Evolutionary conservation across 2,329 filamentous ascomycete genomes (phyloP).

Genomic region (Fusarium vanettenii): DNA sequence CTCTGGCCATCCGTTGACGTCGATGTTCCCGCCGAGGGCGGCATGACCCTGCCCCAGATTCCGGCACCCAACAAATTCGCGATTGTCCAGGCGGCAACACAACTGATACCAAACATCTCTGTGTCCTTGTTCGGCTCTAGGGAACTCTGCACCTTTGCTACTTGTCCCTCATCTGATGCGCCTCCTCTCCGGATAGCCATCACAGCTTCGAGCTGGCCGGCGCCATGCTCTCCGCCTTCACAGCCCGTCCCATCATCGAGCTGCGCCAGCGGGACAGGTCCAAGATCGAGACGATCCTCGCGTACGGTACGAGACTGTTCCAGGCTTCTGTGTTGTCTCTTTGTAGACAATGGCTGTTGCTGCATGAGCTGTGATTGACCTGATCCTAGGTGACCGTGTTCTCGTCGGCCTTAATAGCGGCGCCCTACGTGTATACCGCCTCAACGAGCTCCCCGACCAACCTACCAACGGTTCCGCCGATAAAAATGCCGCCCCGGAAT

Average conservation of each 20-base stretch:
- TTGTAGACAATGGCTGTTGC: background rate
- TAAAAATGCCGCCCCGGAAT: constrained; percentile 44
- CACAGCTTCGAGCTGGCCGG: constrained; percentile 56
- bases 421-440: constrained; percentile 87
- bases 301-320: constrained; percentile 73
- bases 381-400: constrained; percentile 78
- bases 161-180: constrained; percentile 44
- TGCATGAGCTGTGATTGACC: constrained; percentile 9
- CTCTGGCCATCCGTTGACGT: constrained; percentile 47
- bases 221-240: constrained; percentile 97
- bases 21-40: constrained; percentile 36
- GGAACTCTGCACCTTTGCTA: background rate
- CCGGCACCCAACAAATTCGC: constrained; percentile 21
- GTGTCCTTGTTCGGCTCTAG: background rate
- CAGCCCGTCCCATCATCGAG: constrained; percentile 95
- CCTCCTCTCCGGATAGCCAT: constrained; percentile 42
- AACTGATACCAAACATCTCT: constrained; percentile 3
- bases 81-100: constrained; percentile 9
- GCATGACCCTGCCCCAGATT: constrained; percentile 27
- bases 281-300: constrained; percentile 94
- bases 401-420: constrained; percentile 94
- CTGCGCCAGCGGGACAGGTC: constrained; percentile 95
- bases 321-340: background rate
- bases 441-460: constrained; percentile 73
- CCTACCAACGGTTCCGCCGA: constrained; percentile 50